Conservation (phyloP, 1,284 basidiomycete species). For the Moniliella sp. region DNA sequence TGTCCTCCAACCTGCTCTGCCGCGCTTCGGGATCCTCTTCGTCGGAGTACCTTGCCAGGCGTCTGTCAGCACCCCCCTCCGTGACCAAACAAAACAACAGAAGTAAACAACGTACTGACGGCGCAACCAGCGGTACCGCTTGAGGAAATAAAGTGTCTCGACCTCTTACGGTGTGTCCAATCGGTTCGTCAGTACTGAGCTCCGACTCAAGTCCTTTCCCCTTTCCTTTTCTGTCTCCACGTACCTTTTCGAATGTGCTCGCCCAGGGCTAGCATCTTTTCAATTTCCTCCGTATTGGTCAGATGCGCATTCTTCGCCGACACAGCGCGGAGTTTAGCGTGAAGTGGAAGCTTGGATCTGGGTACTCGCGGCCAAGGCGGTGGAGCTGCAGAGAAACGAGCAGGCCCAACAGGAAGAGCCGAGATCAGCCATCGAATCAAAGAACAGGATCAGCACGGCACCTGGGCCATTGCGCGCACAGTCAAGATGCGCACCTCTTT, state of each 20-base stretch:
- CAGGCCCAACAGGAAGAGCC: not conserved
- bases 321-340: conserved; percentile 22
- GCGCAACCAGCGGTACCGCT: conserved; percentile 27
- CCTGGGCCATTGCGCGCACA: not conserved
- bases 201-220: not conserved
- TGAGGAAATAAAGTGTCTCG: conserved; percentile 23
- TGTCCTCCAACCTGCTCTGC: not conserved
- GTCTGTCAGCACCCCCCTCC: too few species aligned
- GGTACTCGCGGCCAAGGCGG: conserved; percentile 27
- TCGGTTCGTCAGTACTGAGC: not conserved
- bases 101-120: conserved; percentile 9
- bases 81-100: not conserved
- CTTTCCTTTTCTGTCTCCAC: conserved; percentile 2
- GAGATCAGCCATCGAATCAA: not conserved
- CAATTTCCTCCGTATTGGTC: conserved; percentile 23
- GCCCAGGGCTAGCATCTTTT: conserved; percentile 19
- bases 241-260: conserved; percentile 24
- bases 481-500: conserved; percentile 11
- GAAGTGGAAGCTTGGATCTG: conserved; percentile 29
- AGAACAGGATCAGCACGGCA: not conserved
- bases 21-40: not conserved
- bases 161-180: too few species aligned
- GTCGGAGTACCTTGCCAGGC: too few species aligned
- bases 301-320: conserved; percentile 19
- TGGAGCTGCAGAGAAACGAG: conserved; percentile 10